Base-by-base conservation (phyloP, 306 rosid genomes). In the Prunus fruticosa region DNA sequence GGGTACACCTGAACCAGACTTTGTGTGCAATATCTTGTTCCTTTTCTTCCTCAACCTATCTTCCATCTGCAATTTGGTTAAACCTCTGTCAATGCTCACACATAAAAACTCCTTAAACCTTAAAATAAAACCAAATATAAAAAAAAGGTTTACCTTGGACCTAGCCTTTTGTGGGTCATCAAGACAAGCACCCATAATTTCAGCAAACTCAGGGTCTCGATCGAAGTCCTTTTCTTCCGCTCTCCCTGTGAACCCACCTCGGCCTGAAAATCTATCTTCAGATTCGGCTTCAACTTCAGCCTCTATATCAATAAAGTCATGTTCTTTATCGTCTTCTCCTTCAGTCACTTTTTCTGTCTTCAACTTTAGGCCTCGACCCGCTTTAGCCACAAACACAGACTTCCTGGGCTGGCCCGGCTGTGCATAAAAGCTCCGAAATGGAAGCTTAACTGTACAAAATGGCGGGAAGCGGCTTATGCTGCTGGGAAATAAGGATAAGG, bases 41-140 rank as follows among this genome's bases (percentile, higher is more conserved):
- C 97, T 87, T 69, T 94, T 94, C 84, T 82, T 91, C 83, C 90
- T 87, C 60, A 94, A 62, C 91, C 98, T 90, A 27, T 89, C 97
- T 77, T 94, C 91, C 89, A 94, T 86, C 98, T 94, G 85, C 85
- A 84, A 82, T 83, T 38, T 65, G n/a, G 54, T 61, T 38, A 57
- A 73, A 72, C 72, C 64, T 11, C 6, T 67, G 67, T 61, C 34
- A 77, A 25, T 23, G 28, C 13, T 69, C 62, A 34, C 20, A 18
- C 9, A 10, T 14, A 14, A 30, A 64, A 14, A 64, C 9, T 58
- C 63, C 68, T 67, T 5, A 18, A 68, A 53, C 69, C 47, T 76
- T 75, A 63, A 58, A 74, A 62, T 1, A n/a, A 56, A 56, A 16
- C 16, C 1, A 15, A 54, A 49, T 15, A 46, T 0, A 25, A 19